A percentile compares a stretch with the other conserved stretches of the same genome.
Evolutionary conservation across 306 rosid genomes (phyloP).

Genomic region (Sicyos baderoa): DNA sequence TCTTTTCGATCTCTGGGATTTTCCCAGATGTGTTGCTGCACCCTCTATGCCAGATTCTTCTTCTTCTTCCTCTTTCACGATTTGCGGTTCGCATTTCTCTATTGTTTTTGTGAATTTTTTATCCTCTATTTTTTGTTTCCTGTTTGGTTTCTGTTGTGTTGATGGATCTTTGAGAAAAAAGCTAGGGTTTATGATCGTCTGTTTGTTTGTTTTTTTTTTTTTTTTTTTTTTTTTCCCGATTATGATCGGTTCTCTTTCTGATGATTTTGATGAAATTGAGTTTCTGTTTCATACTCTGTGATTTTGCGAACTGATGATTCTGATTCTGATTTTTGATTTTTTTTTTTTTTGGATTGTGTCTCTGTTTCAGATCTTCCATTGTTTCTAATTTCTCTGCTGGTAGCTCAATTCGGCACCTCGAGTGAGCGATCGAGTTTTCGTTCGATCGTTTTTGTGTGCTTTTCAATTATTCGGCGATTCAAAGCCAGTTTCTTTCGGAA

Average conservation of each 20-base stretch:
- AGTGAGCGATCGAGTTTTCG: slow-evolving; percentile 28
- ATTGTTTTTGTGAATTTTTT: not conserved
- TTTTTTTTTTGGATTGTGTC: not conserved
- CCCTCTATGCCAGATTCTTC: slow-evolving; percentile 32
- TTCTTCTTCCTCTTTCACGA: slow-evolving; percentile 25
- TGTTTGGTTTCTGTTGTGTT: not conserved
- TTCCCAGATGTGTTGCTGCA: slow-evolving; percentile 27
- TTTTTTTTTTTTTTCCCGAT: no score
- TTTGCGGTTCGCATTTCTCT: slow-evolving; percentile 32
- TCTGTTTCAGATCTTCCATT: slow-evolving; percentile 33
- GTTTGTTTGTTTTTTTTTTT: no score
- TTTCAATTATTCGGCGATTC: slow-evolving; percentile 24
- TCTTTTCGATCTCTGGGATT: slow-evolving; percentile 25
- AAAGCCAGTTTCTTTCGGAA: slow-evolving; percentile 23
- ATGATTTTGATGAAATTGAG: not conserved
- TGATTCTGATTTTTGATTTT: not conserved
- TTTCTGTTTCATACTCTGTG: not conserved
- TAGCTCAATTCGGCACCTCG: slow-evolving; percentile 26
- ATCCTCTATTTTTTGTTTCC: not conserved
- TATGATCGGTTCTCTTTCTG: not conserved
- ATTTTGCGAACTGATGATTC: not conserved
- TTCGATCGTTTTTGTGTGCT: slow-evolving; percentile 13
- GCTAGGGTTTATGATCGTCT: slow-evolving; percentile 13
- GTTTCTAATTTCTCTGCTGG: slow-evolving; percentile 28
- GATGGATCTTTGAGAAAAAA: not conserved